Conservation (phyloP, 1,139 yeast genomes). For the Scheffersomyces insectosa region DNA sequence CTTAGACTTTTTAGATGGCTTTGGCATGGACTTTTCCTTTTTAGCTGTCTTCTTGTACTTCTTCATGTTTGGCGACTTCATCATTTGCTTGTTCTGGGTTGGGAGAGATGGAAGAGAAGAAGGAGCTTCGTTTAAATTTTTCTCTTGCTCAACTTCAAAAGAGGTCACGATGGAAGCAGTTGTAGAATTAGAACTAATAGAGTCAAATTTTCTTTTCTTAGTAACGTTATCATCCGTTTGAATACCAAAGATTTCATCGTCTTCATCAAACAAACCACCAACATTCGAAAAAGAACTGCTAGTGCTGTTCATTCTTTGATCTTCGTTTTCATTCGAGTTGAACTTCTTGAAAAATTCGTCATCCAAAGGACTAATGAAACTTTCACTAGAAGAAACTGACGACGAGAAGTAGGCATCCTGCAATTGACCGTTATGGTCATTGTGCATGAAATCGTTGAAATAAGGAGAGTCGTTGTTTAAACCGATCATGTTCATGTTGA, state of each 20-base stretch:
- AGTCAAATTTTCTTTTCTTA: slow-evolving; percentile 12
- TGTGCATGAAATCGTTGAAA: slow-evolving; percentile 14
- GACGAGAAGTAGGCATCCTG: slow-evolving; percentile 8
- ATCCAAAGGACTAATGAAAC: slow-evolving; percentile 17
- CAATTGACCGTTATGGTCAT: slow-evolving; percentile 1
- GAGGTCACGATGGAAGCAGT: slow-evolving; percentile 1
- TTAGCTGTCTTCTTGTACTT: neutral
- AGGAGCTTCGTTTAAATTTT: neutral
- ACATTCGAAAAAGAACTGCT: neutral
- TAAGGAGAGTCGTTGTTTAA: slow-evolving; percentile 11
- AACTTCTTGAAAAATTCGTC: slow-evolving; percentile 19
- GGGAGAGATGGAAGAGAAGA: neutral
- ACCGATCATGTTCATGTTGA: slow-evolving; percentile 10
- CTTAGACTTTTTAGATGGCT: neutral
- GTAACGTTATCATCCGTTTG: neutral
- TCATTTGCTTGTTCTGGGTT: neutral
- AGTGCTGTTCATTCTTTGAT: slow-evolving; percentile 1
- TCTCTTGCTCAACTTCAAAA: neutral
- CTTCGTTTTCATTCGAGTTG: slow-evolving; percentile 2
- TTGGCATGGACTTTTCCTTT: neutral
- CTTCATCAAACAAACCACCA: neutral
- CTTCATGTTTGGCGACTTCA: neutral
- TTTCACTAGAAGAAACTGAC: slow-evolving; percentile 13
- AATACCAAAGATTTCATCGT: neutral
- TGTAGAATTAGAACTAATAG: slow-evolving; percentile 7